Evolutionary conservation across 1,284 basidiomycete genomes (phyloP).

Genomic region (Ganoderma leucocontextum): DNA sequence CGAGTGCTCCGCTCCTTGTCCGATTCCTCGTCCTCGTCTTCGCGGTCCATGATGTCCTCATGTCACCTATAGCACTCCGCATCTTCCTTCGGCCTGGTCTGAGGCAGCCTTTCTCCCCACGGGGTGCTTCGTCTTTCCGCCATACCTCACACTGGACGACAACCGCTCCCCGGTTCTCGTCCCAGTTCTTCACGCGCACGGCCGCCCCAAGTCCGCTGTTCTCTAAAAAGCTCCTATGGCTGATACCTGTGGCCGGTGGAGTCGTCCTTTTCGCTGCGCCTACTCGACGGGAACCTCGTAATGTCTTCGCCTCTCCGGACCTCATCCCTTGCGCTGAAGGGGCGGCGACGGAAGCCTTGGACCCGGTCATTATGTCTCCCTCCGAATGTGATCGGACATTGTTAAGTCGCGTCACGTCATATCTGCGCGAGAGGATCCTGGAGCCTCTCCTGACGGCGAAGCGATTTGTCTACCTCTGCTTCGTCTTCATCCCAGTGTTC

Average conservation of each 20-base stretch:
- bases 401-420: constrained; percentile 48
- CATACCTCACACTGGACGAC: constrained; percentile 35
- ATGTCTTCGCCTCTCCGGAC: constrained; percentile 64
- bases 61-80: constrained; percentile 39
- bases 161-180: constrained; percentile 32
- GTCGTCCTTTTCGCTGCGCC: constrained; percentile 58
- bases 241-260: constrained; percentile 64
- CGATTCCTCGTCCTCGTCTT: constrained; percentile 18
- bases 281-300: constrained; percentile 43
- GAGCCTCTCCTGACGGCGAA: constrained; percentile 88
- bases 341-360: constrained; percentile 25
- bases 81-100: constrained; percentile 37
- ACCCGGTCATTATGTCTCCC: constrained; percentile 62
- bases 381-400: constrained; percentile 62
- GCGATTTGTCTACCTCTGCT: constrained; percentile 86
- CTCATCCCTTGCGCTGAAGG: constrained; percentile 65
- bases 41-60: constrained; percentile 30
- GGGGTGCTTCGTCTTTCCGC: constrained; percentile 26
- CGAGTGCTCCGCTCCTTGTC: constrained; percentile 5
- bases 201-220: constrained; percentile 29
- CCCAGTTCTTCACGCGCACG: constrained; percentile 39
- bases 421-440: constrained; percentile 69
- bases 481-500: constrained; percentile 91
- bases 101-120: constrained; percentile 37
- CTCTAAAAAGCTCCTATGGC: constrained; percentile 54